Base-by-base conservation (phyloP, 2,329 filamentous ascomycete genomes). In the Colletotrichum sansevieriae region DNA sequence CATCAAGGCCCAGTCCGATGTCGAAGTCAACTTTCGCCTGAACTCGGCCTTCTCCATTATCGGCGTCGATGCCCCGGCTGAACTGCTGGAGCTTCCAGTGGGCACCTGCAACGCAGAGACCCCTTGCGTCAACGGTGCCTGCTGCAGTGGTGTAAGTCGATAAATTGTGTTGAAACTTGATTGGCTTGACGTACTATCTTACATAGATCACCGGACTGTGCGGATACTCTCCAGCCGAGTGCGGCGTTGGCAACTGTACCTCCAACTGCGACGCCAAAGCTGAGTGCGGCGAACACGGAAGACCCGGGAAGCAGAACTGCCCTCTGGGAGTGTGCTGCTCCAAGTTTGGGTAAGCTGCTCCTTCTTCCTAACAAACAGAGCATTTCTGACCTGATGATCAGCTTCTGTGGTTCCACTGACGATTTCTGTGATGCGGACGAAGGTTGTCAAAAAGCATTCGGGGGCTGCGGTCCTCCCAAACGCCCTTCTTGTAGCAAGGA, bases 251-350 rank as follows among this genome's bases (percentile, higher is more conserved):
- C 25, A 29, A 65, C 13, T 77, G 76, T 60, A 71, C 71, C 1
- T 74, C 75, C 10, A 78, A 80, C 61, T 81, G 79, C 61, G 71
- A 80, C 71, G 77, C 78, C n/a, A 75, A 71, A n/a, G 77, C 78
- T 3, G 74, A 77, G 46, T 81, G 79, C 43, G 79, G 79, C 18
- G 66, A 77, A 22, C 75, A 76, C 62, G 75, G 74, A 12, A 51
- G 47, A 1, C 41, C 56, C 0, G 63, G 65, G 1, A 63, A 65
- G 3, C 68, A 68, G 54, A 72, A 33, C 1, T 80, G 78, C 59
- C 75, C 76, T 5, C 57, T 79, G 1, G 74, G 75, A 51, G 74
- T 75, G 7, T 79, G 78, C 63, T 79, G 77, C 63, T 73, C 70
- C 18, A 2, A 74, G 43, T 77, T 68, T 33, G 77, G 79, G 29